Base-by-base conservation (phyloP, 2,329 filamentous ascomycete genomes). In the Daldinia sp. region DNA sequence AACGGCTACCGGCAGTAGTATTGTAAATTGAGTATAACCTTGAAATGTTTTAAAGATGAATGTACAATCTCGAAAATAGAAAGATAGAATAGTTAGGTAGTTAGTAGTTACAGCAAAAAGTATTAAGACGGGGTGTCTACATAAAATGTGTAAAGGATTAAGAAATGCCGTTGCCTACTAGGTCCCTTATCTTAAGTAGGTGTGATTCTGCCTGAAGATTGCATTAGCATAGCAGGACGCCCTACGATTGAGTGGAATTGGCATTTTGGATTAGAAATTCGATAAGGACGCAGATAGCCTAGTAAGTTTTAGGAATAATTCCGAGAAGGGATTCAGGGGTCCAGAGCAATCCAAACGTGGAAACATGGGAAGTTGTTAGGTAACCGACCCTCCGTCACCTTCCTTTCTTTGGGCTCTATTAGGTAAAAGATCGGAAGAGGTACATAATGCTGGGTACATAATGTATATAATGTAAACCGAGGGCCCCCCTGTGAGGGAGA, bases 271-370 rank as follows among this genome's bases (percentile, higher is more conserved):
- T 67, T 50, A 67, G 65, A 68, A 68, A 72, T 68, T 58, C 63
- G 67, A 70, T 70, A 67, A 69, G 71, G 60, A 54, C 57, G 65
- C 62, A 57, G 42, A 64, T 55, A 44, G 54, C n/a, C 53, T 62
- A 68, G 64, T 61, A 6, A 37, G 20, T 35, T 63, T 70, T 66
- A 30, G 63, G 67, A 56, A 69, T 51, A 55, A 66, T 61, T 55
- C 60, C 60, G 67, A 69, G 13, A 33, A 51, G 3, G 15, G 35
- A 41, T 39, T 57, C 59, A 60, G 51, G 63, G 67, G 60, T 60
- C 63, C 18, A 51, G 53, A 55, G 26, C 51, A 39, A 51, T 51
- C 46, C 26, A 28, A 51, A 51, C 26, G 9, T 30, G 46, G 46
- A 51, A 51, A 26, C 18, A 15, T n/a, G 12, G 35, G 20, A 23